phyloP scores from a whole-genome alignment of 164 flowering plant species.

The Umbellularia californica region DNA sequence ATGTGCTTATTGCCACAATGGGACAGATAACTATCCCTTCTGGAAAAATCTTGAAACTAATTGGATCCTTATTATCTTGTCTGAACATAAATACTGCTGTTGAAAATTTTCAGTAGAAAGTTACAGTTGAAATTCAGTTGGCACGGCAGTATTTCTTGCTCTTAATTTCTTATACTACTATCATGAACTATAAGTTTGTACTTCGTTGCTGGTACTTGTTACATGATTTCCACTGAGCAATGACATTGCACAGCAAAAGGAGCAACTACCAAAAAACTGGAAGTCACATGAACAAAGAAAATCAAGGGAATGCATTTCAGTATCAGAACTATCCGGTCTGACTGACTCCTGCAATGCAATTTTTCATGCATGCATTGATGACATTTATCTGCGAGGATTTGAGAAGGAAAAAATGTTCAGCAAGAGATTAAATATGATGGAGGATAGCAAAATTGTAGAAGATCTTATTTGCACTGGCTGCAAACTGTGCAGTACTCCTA shows the following conservation, averaged over 20 bases:
- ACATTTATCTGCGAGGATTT: constrained; percentile 51
- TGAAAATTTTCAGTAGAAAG: too few relatives aligned
- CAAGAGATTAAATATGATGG: constrained; percentile 31
- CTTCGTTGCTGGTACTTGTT: neutral
- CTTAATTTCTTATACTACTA: neutral
- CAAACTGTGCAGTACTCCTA: constrained; percentile 54
- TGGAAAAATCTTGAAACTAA: neutral
- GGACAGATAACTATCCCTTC: neutral
- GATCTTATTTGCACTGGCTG: constrained; percentile 77
- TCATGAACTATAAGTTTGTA: neutral
- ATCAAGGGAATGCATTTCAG: constrained; percentile 31
- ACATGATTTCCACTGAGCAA: neutral
- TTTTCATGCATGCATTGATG: constrained; percentile 57
- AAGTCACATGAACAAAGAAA: constrained; percentile 39
- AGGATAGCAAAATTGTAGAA: constrained; percentile 35
- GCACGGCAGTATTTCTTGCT: too few relatives aligned
- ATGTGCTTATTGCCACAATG: too few relatives aligned
- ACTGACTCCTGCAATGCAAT: constrained; percentile 37
- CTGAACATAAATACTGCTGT: too few relatives aligned
- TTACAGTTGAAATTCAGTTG: neutral
- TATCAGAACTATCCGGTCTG: constrained; percentile 37
- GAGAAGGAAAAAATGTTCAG: constrained; percentile 59
- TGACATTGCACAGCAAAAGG: constrained; percentile 16
- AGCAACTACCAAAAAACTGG: constrained; percentile 49
- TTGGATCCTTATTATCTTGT: neutral